Conservation (phyloP, 1,284 basidiomycete species). For the Trametes sp. region DNA sequence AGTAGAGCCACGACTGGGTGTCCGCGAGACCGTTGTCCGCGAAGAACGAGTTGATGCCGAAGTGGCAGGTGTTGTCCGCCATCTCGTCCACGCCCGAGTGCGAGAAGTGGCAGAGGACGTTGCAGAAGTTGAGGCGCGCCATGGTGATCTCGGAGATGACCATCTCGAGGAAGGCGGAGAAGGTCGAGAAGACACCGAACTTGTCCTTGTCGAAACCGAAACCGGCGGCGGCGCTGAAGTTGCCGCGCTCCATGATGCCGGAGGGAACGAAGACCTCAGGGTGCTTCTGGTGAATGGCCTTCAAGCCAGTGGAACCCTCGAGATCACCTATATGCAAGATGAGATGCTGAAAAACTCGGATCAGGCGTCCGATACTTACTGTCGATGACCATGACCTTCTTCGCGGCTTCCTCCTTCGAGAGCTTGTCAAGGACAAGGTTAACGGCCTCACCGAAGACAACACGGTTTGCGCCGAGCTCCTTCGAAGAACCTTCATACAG, state of each 20-base stretch:
- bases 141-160: constrained; percentile 88
- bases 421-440: constrained; percentile 77
- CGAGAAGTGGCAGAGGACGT: constrained; percentile 87
- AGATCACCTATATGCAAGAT: constrained; percentile 62
- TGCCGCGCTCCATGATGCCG: constrained; percentile 58
- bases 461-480: constrained; percentile 80
- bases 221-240: constrained; percentile 81
- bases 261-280: constrained; percentile 86
- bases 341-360: too few species aligned
- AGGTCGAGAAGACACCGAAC: constrained; percentile 86
- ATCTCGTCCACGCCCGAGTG: constrained; percentile 85
- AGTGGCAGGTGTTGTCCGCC: constrained; percentile 89
- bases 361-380: constrained; percentile 53
- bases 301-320: constrained; percentile 87
- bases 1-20: constrained; percentile 80
- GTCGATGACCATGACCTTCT: constrained; percentile 87
- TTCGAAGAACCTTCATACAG: constrained; percentile 72
- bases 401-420: constrained; percentile 77
- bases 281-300: constrained; percentile 86
- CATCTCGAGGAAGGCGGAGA: constrained; percentile 91
- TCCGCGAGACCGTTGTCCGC: constrained; percentile 86
- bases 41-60: constrained; percentile 85
- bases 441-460: constrained; percentile 85
- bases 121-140: constrained; percentile 87
- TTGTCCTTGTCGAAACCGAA: constrained; percentile 82